Percentiles rank a stretch among this genome's conserved stretches.
Conservation (phyloP, 1,284 basidiomycete species). For the Earliella scabrosa region DNA sequence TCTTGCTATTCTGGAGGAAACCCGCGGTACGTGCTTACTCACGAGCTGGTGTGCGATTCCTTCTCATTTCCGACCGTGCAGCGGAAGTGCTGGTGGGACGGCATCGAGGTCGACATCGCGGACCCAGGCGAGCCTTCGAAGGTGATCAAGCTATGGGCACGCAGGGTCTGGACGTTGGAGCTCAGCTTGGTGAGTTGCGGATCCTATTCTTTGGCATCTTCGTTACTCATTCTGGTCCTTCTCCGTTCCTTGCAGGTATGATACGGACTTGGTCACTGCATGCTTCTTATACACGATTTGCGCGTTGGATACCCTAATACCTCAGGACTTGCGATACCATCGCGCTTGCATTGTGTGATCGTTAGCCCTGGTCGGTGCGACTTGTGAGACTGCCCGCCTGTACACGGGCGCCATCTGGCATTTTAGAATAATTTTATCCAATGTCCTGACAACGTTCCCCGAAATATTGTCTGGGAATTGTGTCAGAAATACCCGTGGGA, state of each 20-base stretch:
- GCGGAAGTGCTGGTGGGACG: conserved; percentile 99
- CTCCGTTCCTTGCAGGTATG: conserved; percentile 13
- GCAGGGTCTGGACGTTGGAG: conserved; percentile 98
- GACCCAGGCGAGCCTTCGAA: conserved; percentile 55
- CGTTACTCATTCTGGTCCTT: neutral
- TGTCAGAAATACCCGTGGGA: neutral
- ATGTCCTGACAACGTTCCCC: too few relatives aligned
- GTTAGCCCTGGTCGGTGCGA: neutral
- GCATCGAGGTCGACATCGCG: conserved; percentile 87
- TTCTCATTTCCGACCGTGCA: conserved; percentile 35
- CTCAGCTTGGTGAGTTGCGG: conserved; percentile 80
- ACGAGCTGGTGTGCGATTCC: conserved; percentile 4
- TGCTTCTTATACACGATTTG: conserved; percentile 8
- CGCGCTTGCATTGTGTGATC: neutral
- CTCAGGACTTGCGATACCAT: conserved; percentile 23
- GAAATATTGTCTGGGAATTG: neutral
- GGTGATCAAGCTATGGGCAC: conserved; percentile 90
- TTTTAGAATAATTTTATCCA: too few relatives aligned
- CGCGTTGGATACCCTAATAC: conserved; percentile 26
- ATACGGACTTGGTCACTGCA: conserved; percentile 4
- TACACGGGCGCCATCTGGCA: too few relatives aligned
- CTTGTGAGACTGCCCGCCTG: too few relatives aligned
- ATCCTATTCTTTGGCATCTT: neutral
- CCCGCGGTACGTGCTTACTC: conserved; percentile 80
- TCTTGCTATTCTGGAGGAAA: conserved; percentile 98